Percentiles rank a stretch among this genome's conserved stretches.
These are phyloP conservation scores for Isatis lusitanica DNA, from an alignment of 441 rosid species.

Conservation along the genomic window DNA sequence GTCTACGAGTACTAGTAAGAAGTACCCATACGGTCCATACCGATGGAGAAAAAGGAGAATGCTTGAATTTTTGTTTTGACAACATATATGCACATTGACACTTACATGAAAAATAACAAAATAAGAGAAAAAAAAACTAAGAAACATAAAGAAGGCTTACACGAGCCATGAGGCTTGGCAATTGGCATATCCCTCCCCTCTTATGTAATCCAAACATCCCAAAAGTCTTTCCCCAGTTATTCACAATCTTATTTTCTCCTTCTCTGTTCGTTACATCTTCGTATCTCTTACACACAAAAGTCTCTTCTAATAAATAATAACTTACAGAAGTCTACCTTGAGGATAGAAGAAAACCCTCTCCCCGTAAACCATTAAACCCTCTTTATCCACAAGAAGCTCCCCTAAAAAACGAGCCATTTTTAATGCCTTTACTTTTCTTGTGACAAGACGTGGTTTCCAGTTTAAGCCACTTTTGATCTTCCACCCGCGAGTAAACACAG, in stretches of 20 bases:
- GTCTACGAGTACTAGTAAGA: not conserved
- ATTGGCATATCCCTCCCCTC: not conserved
- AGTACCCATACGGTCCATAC: not conserved
- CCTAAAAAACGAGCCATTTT: conserved; percentile 29
- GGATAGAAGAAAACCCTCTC: conserved; percentile 10
- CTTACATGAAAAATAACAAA: not conserved
- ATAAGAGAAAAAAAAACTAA: conserved; percentile 6
- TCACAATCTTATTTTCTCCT: not conserved
- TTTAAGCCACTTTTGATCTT: not conserved
- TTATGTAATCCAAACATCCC: not conserved
- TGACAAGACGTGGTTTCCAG: not conserved
- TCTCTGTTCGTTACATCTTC: conserved; percentile 24
- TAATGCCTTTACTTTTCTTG: not conserved
- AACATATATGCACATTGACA: conserved; percentile 2
- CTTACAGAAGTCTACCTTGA: conserved; percentile 8
- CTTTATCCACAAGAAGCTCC: conserved; percentile 27
- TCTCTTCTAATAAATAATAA: not conserved
- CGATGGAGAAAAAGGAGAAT: not conserved
- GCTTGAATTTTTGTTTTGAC: not conserved
- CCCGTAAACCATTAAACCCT: conserved; percentile 13
- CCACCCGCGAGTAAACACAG: not conserved
- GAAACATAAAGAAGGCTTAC: not conserved
- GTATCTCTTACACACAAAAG: conserved; percentile 21
- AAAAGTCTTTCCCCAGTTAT: not conserved
- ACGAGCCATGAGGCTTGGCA: not conserved